A percentile compares a stretch with the other conserved stretches of the same genome.
These are phyloP conservation scores for Tuctoria greenei DNA, from an alignment of 176 grass and related monocot species.

Conservation along the genomic window DNA sequence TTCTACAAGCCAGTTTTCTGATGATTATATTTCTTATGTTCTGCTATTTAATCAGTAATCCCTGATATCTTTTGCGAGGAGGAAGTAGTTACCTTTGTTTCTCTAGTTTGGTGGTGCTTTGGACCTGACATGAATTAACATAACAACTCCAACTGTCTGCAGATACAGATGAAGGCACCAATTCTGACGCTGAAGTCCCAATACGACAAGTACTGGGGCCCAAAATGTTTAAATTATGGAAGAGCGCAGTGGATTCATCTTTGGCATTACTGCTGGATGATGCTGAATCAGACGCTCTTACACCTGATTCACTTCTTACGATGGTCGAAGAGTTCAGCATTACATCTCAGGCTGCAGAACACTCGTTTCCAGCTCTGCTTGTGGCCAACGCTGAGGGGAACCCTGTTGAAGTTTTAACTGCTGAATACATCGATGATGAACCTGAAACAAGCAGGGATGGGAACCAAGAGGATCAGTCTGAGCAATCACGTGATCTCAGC, in stretches of 20 bases:
- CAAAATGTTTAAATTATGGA: slow-evolving; percentile 75
- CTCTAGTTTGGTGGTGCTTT: background rate
- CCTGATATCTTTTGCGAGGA: background rate
- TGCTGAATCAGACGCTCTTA: slow-evolving; percentile 44
- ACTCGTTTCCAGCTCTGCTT: slow-evolving; percentile 74
- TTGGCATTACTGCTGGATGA: slow-evolving; percentile 71
- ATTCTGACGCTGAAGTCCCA: background rate
- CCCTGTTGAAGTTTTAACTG: slow-evolving; percentile 22
- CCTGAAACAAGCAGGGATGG: slow-evolving; percentile 25
- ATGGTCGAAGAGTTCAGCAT: slow-evolving; percentile 70
- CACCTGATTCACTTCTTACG: slow-evolving; percentile 69
- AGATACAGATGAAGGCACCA: slow-evolving; percentile 39
- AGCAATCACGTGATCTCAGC: slow-evolving; percentile 14
- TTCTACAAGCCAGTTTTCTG: background rate
- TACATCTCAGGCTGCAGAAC: slow-evolving; percentile 58
- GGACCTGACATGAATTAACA: background rate
- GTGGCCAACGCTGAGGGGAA: slow-evolving; percentile 31
- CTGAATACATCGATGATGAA: slow-evolving; percentile 21
- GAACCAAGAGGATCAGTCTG: slow-evolving; percentile 26
- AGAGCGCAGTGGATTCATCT: slow-evolving; percentile 59
- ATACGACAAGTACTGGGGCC: slow-evolving; percentile 52
- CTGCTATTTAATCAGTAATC: background rate
- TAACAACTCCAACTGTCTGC: slow-evolving; percentile 14
- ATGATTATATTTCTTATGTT: background rate
- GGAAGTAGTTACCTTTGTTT: background rate